Evolutionary conservation across 2,329 filamentous ascomycete species (phyloP).

Genomic region (Diaporthe capsici): DNA sequence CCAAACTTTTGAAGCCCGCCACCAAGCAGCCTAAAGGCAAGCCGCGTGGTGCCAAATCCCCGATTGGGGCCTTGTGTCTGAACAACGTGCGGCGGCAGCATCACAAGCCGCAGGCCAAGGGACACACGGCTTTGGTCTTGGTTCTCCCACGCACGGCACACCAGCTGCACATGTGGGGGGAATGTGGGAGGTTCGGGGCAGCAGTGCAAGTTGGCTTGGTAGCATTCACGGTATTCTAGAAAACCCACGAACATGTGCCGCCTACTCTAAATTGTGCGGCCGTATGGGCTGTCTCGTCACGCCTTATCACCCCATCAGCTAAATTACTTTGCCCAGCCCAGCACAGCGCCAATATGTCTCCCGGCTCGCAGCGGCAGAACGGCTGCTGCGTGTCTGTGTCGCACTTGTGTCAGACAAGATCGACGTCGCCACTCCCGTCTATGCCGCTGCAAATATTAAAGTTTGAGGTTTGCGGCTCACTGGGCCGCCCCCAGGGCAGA

Average conservation of each 20-base stretch:
- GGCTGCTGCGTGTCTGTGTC: background rate
- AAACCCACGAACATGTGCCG: background rate
- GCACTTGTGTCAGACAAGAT: slow-evolving; percentile 23
- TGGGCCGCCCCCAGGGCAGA: background rate
- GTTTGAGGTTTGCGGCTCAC: slow-evolving; percentile 27
- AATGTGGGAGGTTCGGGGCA: background rate
- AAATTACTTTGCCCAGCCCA: slow-evolving; percentile 19
- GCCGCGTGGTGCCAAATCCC: slow-evolving; percentile 24
- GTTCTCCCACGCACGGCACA: slow-evolving; percentile 9
- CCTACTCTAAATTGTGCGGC: too few species aligned
- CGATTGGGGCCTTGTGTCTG: slow-evolving; percentile 14
- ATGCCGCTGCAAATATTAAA: slow-evolving; percentile 15
- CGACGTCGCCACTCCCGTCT: slow-evolving; percentile 31
- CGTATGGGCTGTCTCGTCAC: background rate
- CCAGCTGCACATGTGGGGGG: background rate
- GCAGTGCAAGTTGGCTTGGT: background rate
- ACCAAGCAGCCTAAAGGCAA: slow-evolving; percentile 20
- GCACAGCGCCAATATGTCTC: background rate
- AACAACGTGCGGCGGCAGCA: slow-evolving; percentile 15
- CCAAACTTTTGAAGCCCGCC: slow-evolving; percentile 20
- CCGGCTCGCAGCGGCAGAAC: background rate
- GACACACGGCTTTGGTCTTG: background rate
- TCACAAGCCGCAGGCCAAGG: slow-evolving; percentile 11
- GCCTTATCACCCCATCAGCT: slow-evolving; percentile 6
- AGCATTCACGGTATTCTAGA: slow-evolving; percentile 11